phyloP scores from a whole-genome alignment of 73 alveolate genomes.

The Uronychia setigera region DNA sequence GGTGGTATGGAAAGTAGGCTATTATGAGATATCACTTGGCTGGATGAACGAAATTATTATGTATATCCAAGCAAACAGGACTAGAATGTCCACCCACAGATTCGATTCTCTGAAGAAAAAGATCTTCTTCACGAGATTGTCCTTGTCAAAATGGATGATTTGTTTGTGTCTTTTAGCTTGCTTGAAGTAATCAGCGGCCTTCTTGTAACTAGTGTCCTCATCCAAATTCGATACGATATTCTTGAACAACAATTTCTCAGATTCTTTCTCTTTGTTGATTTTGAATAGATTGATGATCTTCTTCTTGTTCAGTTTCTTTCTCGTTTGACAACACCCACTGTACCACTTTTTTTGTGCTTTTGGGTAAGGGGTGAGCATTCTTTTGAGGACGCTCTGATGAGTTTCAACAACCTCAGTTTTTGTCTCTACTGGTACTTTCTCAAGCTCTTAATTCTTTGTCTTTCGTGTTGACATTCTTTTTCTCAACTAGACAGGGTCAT shows the following conservation, averaged over 20 bases:
- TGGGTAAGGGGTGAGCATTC: too few relatives aligned
- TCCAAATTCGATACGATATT: not conserved
- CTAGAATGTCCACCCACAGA: not conserved
- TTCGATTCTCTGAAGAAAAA: constrained; percentile 7
- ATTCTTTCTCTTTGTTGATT: too few relatives aligned
- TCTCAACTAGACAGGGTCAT: too few relatives aligned
- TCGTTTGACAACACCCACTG: too few relatives aligned
- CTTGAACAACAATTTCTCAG: not conserved
- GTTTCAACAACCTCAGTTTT: too few relatives aligned
- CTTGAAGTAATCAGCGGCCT: constrained; percentile 5
- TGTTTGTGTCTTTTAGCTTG: not conserved
- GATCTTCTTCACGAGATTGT: not conserved
- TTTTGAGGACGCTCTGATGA: too few relatives aligned
- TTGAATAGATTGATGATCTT: too few relatives aligned
- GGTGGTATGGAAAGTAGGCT: not conserved
- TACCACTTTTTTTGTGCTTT: too few relatives aligned
- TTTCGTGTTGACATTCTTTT: too few relatives aligned
- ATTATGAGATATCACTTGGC: not conserved
- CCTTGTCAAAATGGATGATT: constrained; percentile 8
- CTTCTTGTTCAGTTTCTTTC: too few relatives aligned
- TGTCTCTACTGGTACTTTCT: too few relatives aligned
- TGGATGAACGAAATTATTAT: not conserved
- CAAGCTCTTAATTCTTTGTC: too few relatives aligned
- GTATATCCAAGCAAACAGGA: not conserved
- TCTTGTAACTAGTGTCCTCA: not conserved